Evolutionary conservation across 768 basidiomycete species (phyloP).

Genomic region (Peribolospora kevripleyi): DNA sequence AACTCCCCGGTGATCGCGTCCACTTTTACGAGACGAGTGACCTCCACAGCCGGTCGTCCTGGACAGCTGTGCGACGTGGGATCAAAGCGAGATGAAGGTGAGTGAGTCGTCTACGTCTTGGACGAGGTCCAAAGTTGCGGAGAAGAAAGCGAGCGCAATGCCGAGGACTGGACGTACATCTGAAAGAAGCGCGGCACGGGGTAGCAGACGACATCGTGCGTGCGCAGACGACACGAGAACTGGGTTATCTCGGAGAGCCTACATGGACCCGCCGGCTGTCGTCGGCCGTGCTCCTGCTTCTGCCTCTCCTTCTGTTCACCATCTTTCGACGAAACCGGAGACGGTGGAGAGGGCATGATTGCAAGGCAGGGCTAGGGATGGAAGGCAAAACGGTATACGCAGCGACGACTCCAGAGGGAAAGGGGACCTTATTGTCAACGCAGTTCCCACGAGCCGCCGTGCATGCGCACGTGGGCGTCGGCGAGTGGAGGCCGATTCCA

Average conservation of each 20-base stretch:
- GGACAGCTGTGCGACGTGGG: constrained; percentile 30
- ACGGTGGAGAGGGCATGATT: constrained; percentile 8
- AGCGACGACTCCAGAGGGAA: not conserved
- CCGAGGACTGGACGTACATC: constrained; percentile 27
- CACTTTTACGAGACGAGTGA: constrained; percentile 26
- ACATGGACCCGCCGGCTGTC: constrained; percentile 24
- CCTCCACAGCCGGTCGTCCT: constrained; percentile 39
- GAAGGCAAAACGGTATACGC: not conserved
- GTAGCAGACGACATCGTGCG: constrained; percentile 27
- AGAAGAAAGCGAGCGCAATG: not conserved
- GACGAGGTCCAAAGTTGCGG: not conserved
- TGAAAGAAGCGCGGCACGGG: constrained; percentile 52
- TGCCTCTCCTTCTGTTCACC: not conserved
- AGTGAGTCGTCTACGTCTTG: not conserved
- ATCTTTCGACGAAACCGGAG: constrained; percentile 14
- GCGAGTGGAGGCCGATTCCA: not conserved
- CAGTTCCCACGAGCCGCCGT: too few species aligned
- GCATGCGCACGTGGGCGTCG: not conserved
- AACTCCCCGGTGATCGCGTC: constrained; percentile 7
- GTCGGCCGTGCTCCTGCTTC: not conserved
- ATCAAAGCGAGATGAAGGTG: not conserved
- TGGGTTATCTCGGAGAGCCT: constrained; percentile 47
- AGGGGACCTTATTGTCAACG: too few species aligned
- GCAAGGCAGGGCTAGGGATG: not conserved
- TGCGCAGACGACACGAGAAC: constrained; percentile 33